Evolutionary conservation across 352 stramenopile genomes (phyloP), one percentile per base, ranked within the genome.

Genomic region (Globisporangium cystogenes): DNA sequence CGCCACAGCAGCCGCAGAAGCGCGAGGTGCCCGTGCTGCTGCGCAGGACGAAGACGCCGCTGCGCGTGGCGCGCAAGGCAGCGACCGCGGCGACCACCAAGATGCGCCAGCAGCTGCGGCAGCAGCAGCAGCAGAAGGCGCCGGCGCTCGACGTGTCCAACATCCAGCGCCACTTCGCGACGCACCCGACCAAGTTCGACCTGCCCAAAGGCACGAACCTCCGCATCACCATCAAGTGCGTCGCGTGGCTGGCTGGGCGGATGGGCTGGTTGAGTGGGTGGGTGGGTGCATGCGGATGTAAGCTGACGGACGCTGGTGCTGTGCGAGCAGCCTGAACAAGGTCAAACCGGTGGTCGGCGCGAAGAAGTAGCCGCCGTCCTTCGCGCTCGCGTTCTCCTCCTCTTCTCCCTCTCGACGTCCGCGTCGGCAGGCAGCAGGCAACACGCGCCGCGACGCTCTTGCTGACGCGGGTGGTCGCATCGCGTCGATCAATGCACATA

Each of bases 221-320:
- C 24, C 72, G 78, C 50, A 86, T 91, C 59, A 89, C 81, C 24
- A 87, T 91, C 67, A 85, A 88, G 80, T 90, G 68, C 27, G 77
- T 76, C 18, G 16, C 37, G 37, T 10, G n/a, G 3, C 10, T n/a
- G n/a, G n/a, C n/a, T 39, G 16, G 16, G 36, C 15, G 16, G 21
- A 14, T 36, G 23, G 8, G 5, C 33, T 21, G 12, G 18, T 3
- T 36, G 15, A 12, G 37, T 12, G n/a, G n/a, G n/a, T 10, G 42
- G 16, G 8, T 35, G 43, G 24, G 5, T 23, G 43, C 12, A 6
- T 7, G 15, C 11, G 16, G 43, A 35, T 1, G 4, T 36, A 5
- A 20, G 20, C 35, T 45, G 10, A 42, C n/a, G n/a, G 10, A 12
- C 40, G 21, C 24, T 31, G 62, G 16, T 40, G 41, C 33, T 48